Evolutionary conservation across 768 basidiomycete genomes (phyloP), one percentile per base, ranked within the genome.

Genomic region (Phaffia australis): DNA sequence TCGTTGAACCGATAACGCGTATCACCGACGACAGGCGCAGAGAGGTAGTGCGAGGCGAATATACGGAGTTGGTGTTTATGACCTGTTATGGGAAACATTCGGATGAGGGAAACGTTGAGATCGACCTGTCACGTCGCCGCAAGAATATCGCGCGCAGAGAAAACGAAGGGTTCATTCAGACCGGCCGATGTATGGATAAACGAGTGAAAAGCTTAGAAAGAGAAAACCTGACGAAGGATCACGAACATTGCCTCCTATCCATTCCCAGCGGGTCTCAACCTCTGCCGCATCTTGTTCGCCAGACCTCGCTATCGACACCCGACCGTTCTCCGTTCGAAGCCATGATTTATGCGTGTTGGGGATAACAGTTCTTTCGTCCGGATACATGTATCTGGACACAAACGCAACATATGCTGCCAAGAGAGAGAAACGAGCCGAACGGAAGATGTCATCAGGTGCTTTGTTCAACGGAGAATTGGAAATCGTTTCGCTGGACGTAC

Each of bases 31-130:
- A 69, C 55, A 8, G 67, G 67, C 1, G 67, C 63, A 0, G 21
- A 8, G 25, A 69, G 67, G n/a, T 35, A 25, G 6, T 29, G 14
- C 9, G 60, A 56, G 16, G 30, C 27, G 52, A 63, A 64, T 27
- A 63, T 25, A 29, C 67, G 67, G 29, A 69, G 67, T 48, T 69
- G 67, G 25, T 69, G 67, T 35, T 69, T 69, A 27, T 59, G 56
- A 19, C 67, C 67, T 1, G 67, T 59, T 42, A 32, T n/a, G 8
- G 67, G 67, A 19, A 56, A 56, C n/a, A 69, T 62, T 8, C 62
- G 62, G 57, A 69, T 25, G 25, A 69, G 61, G 18, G 67, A 69
- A 32, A 69, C 59, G 50, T 63, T 57, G 48, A 62, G 60, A 48
- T 23, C 14, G 21, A 18, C 8, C 60, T 61, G 48, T 19, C 15